Evolutionary conservation across 257 asterid species (phyloP).

Genomic region (Jacaranda mimosifolia): DNA sequence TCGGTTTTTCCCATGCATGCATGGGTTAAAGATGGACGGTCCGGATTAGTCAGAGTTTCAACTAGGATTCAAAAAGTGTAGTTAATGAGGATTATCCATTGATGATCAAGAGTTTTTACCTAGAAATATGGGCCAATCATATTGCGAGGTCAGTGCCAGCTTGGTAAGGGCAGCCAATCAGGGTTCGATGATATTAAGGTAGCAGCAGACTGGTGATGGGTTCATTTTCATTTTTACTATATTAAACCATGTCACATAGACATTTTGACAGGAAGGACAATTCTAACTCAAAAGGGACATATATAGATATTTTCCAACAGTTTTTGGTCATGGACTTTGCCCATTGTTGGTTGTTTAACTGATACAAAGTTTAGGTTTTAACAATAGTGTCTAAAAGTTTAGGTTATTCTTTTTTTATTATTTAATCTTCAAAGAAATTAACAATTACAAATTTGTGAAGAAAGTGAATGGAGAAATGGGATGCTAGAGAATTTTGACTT

Average conservation of each 20-base stretch:
- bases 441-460: no score
- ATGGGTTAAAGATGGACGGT: slow-evolving; percentile 40
- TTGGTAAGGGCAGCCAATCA: slow-evolving; percentile 71
- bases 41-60: slow-evolving; percentile 35
- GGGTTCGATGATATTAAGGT: slow-evolving; percentile 82
- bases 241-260: slow-evolving; percentile 45
- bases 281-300: slow-evolving; percentile 35
- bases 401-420: no score
- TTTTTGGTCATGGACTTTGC: slow-evolving; percentile 25
- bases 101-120: slow-evolving; percentile 33
- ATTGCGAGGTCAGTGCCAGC: slow-evolving; percentile 54
- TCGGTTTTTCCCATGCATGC: slow-evolving; percentile 37
- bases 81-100: slow-evolving; percentile 46
- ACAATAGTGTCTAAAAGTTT: no score
- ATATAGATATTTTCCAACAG: not conserved
- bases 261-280: slow-evolving; percentile 49
- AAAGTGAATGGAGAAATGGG: no score
- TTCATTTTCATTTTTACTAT: slow-evolving; percentile 29
- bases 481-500: no score
- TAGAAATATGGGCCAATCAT: slow-evolving; percentile 54
- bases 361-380: not conserved
- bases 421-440: no score
- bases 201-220: slow-evolving; percentile 39
- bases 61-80: slow-evolving; percentile 39
- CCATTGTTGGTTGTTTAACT: slow-evolving; percentile 22